Percentiles rank a stretch among this genome's conserved stretches.
Conservation (phyloP, 2,329 filamentous ascomycete genomes). For the Pseudogymnoascus sp. region DNA sequence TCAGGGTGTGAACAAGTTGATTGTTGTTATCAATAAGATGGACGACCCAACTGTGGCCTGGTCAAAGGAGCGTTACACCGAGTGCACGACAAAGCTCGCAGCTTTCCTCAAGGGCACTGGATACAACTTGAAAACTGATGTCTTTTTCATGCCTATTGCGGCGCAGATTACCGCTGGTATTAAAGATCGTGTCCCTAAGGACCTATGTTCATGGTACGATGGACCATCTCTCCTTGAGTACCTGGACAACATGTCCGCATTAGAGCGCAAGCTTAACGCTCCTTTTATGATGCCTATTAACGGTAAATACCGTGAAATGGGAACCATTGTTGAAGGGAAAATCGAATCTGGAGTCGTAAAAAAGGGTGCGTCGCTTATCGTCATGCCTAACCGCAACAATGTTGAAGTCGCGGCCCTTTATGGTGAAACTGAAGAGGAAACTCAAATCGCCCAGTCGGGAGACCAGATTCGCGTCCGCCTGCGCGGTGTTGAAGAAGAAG, state of each 20-base stretch:
- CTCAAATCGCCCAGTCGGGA: constrained; percentile 72
- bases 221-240: constrained; percentile 90
- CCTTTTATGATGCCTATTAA: constrained; percentile 99
- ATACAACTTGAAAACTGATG: constrained; percentile 88
- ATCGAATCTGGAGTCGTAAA: constrained; percentile 90
- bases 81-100: constrained; percentile 82
- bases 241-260: constrained; percentile 83
- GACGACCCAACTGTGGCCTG: constrained; percentile 94
- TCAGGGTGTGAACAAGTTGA: constrained; percentile 92
- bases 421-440: constrained; percentile 92
- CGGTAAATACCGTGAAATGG: constrained; percentile 94
- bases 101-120: constrained; percentile 86
- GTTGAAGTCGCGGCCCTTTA: constrained; percentile 80
- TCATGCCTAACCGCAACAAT: constrained; percentile 91
- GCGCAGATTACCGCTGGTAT: constrained; percentile 80
- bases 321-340: constrained; percentile 96
- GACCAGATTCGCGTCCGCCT: constrained; percentile 90
- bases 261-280: constrained; percentile 92
- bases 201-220: constrained; percentile 71
- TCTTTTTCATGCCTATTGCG: constrained; percentile 93
- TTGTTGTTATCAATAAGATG: constrained; percentile 99
- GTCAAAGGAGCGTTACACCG: constrained; percentile 85
- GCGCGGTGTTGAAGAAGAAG: constrained; percentile 94
- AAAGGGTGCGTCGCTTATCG: constrained; percentile 74
- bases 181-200: constrained; percentile 76